phyloP scores from a whole-genome alignment of 129 eudicot genomes.

The Artemisia tridentata region DNA sequence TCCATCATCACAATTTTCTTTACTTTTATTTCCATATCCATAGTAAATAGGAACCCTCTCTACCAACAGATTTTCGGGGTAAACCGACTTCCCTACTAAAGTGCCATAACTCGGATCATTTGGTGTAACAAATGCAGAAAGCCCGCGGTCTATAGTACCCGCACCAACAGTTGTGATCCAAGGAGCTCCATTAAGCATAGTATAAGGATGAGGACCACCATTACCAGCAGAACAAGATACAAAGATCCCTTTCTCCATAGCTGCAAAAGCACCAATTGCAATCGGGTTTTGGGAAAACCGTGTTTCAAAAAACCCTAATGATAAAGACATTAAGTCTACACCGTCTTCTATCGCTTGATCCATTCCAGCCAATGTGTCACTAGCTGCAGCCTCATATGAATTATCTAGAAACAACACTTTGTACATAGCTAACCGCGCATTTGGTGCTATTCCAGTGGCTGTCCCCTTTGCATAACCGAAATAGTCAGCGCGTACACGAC shows the following conservation, averaged over 20 bases:
- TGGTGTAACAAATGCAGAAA: background rate
- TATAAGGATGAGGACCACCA: slow-evolving; percentile 4
- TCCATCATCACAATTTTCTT: background rate
- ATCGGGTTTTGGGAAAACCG: slow-evolving; percentile 11
- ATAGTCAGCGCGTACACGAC: slow-evolving; percentile 5
- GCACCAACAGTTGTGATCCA: slow-evolving; percentile 16
- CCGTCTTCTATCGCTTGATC: slow-evolving; percentile 20
- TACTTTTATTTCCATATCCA: background rate
- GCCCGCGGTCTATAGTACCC: slow-evolving; percentile 13
- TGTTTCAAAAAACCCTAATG: background rate
- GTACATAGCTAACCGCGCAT: slow-evolving; percentile 16
- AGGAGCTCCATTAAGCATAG: slow-evolving; percentile 7
- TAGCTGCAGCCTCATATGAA: slow-evolving; percentile 7
- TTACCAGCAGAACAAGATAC: slow-evolving; percentile 18
- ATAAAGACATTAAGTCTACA: slow-evolving; percentile 16
- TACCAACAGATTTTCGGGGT: background rate
- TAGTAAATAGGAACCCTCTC: slow-evolving; percentile 12
- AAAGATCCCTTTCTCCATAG: slow-evolving; percentile 20
- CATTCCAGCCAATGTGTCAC: slow-evolving; percentile 16
- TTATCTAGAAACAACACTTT: slow-evolving; percentile 1
- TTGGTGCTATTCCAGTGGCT: slow-evolving; percentile 22
- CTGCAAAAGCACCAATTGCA: slow-evolving; percentile 19
- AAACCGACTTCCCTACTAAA: slow-evolving; percentile 14
- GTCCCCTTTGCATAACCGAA: slow-evolving; percentile 21
- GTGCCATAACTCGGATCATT: slow-evolving; percentile 9